Conservation (phyloP, 2,329 filamentous ascomycete genomes). For the Ophiostoma novo-ulmi region DNA sequence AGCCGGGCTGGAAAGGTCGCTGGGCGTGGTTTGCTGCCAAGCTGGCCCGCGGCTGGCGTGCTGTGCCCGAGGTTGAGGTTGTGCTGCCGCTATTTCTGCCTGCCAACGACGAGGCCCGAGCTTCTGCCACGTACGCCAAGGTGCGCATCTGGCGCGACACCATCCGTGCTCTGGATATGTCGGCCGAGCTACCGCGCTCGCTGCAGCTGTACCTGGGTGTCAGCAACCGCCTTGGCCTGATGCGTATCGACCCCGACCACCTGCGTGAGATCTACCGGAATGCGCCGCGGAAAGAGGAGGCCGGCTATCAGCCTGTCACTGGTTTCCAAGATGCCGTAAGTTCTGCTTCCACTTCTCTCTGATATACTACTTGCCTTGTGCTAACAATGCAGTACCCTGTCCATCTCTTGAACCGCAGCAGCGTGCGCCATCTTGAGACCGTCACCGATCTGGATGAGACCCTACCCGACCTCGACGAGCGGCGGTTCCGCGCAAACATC, state of each 20-base stretch:
- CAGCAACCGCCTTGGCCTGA: constrained; percentile 60
- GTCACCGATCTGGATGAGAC: constrained; percentile 48
- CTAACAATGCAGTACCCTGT: constrained; percentile 56
- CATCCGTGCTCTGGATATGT: constrained; percentile 52
- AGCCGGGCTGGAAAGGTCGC: constrained; percentile 45
- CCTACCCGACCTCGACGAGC: constrained; percentile 51
- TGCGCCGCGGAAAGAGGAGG: constrained; percentile 53
- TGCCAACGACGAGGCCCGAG: not conserved
- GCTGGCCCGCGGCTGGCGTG: constrained; percentile 45
- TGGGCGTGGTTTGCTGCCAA: constrained; percentile 46
- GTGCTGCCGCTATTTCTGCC: constrained; percentile 51
- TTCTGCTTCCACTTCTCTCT: constrained; percentile 21
- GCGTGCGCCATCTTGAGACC: constrained; percentile 55
- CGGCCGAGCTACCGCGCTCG: constrained; percentile 55
- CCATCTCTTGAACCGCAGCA: constrained; percentile 61
- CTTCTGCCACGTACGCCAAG: constrained; percentile 40
- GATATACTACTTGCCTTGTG: not conserved
- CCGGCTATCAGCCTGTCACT: constrained; percentile 60
- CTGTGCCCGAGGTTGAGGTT: constrained; percentile 58
- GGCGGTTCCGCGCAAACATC: constrained; percentile 67
- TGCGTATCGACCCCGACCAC: constrained; percentile 58
- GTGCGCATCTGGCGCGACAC: constrained; percentile 62
- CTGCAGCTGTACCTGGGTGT: constrained; percentile 62
- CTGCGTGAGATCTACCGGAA: constrained; percentile 56
- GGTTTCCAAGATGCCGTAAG: constrained; percentile 67